Evolutionary conservation across 352 stramenopile species (phyloP), one percentile per base, ranked within the genome.

Genomic region (Phytophthora europaea): DNA sequence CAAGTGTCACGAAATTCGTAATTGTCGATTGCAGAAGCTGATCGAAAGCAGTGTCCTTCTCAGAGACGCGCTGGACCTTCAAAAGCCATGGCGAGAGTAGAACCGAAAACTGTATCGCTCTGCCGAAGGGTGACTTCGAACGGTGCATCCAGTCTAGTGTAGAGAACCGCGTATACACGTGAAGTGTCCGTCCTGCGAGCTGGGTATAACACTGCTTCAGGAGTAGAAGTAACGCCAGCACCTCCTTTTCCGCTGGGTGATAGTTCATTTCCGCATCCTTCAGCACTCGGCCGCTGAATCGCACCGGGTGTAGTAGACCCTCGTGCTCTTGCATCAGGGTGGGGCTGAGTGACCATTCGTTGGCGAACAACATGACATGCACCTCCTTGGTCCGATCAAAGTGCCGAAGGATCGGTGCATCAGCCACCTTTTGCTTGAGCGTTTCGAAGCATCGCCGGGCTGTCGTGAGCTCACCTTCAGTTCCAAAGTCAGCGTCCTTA

Each of bases 91-190:
- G 64, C 0, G 65, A 74, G 67, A 40, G 34, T 13, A 40, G 12
- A 5, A 40, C 34, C 10, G 34, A 56, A 48, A 70, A 75, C 5
- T 71, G 72, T 0, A 61, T 7, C 0, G 18, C 31, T 1, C 66
- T n/a, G 1, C 72, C 62, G 15, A 68, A 50, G 6, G 75, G 40
- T 1, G 72, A 40, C 23, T 66, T 72, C 0, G 55, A 68, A 10
- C 34, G 28, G 34, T 70, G 31, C 5, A 72, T 6, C 72, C 67
- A 79, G 36, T 73, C 67, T 1, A 76, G 48, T 0, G 47, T 70
- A 8, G 66, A 79, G 23, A 68, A 72, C 2, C 66, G 6, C 0
- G 66, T 75, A 13, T 75, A 78, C 0, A 78, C 45, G 3, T 47
- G 23, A 5, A 75, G 22, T 4, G 1, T n/a, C 26, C 58, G 47